These are phyloP conservation scores for Candida caryicola DNA, from an alignment of 805 yeast genomes.

Conservation along the genomic window DNA sequence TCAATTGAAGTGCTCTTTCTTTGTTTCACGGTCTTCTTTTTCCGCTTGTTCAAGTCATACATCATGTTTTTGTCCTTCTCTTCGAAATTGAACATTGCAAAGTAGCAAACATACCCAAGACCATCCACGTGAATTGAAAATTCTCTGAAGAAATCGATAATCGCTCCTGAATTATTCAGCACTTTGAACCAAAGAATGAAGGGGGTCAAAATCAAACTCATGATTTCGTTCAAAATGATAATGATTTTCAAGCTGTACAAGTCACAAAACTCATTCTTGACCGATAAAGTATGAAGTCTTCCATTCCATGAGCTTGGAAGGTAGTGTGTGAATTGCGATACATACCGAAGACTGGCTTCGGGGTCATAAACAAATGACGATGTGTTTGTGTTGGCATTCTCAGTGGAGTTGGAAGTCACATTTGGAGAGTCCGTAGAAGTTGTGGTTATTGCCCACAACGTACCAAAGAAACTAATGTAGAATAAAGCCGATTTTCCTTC, in stretches of 20 bases:
- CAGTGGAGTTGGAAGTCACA: slow-evolving; percentile 19
- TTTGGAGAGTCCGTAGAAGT: slow-evolving; percentile 46
- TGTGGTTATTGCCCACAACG: slow-evolving; percentile 81
- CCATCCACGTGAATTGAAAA: slow-evolving; percentile 91
- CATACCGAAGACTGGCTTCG: slow-evolving; percentile 75
- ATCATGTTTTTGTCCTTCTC: slow-evolving; percentile 49
- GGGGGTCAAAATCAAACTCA: slow-evolving; percentile 82
- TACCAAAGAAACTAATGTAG: slow-evolving; percentile 85
- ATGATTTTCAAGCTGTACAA: slow-evolving; percentile 72
- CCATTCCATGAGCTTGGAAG: slow-evolving; percentile 87
- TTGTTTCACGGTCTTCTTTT: slow-evolving; percentile 14
- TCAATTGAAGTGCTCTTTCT: slow-evolving; percentile 7
- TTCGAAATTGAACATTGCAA: slow-evolving; percentile 87
- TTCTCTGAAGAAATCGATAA: slow-evolving; percentile 89
- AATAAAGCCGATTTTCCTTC: slow-evolving; percentile 78
- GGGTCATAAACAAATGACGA: slow-evolving; percentile 76
- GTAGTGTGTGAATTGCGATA: slow-evolving; percentile 87
- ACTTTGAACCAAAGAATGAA: slow-evolving; percentile 84
- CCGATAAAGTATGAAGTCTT: slow-evolving; percentile 76
- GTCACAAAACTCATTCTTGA: slow-evolving; percentile 77
- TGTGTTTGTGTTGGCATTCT: slow-evolving; percentile 22
- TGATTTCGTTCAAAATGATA: slow-evolving; percentile 70
- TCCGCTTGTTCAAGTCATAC: slow-evolving; percentile 25
- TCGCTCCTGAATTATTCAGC: slow-evolving; percentile 67
- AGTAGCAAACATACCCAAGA: slow-evolving; percentile 88